Evolutionary conservation across 768 basidiomycete genomes (phyloP), one percentile per base, ranked within the genome.

Genomic region (Crucibulum laeve): DNA sequence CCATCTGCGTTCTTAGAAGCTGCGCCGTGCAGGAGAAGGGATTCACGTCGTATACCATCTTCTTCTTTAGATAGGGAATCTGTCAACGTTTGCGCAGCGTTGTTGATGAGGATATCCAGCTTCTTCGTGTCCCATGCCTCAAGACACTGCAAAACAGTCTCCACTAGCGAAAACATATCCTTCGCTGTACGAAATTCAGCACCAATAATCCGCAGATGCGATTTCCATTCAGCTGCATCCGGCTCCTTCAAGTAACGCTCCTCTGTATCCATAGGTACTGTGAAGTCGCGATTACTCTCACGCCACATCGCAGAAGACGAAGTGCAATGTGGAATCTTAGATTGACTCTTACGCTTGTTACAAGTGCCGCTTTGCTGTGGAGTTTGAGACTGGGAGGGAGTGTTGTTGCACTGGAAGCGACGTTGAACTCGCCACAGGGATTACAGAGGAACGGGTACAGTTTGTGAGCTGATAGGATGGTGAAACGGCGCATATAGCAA

Each of bases 11-110:
- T n/a, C n/a, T n/a, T n/a, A n/a, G n/a, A n/a, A n/a, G n/a, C n/a
- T n/a, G n/a, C n/a, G n/a, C n/a, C n/a, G n/a, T n/a, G n/a, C n/a
- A n/a, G n/a, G n/a, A n/a, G n/a, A n/a, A n/a, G n/a, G n/a, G 47
- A 30, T 45, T 64, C 63, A 25, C 53, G 53, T 14, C 39, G 50
- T 8, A 60, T 57, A 36, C 52, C 54, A n/a, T 55, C 49, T 11
- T 47, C 52, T 40, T 65, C 62, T 28, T 55, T 49, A 13, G 53
- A 50, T 3, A 55, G 47, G 4, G 53, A 53, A 24, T 66, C 60
- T 0, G 63, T 63, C 7, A 65, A 53, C 5, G 64, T 68, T 36
- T 65, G 66, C 3, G 65, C 65, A 1, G 65, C 64, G 34, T 65
- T 68, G 38, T 64, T 66, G 46, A 68, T 58, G 14, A 64, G 46